phyloP scores from a whole-genome alignment of 2,329 filamentous ascomycete species.

The Nothophoma quercina region DNA sequence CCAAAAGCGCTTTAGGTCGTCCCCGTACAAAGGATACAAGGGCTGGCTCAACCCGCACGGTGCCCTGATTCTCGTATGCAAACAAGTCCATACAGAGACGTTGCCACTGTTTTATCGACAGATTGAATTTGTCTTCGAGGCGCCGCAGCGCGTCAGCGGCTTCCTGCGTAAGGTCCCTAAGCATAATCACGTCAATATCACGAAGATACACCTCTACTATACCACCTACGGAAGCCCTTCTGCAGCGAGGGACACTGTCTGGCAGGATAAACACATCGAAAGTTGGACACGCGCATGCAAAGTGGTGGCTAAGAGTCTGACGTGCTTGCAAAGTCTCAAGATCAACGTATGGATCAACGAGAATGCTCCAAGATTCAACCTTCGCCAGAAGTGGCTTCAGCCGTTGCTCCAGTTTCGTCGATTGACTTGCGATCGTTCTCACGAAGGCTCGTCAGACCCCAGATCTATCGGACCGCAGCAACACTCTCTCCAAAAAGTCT shows the following conservation, averaged over 20 bases:
- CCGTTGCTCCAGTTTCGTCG: slow-evolving; percentile 42
- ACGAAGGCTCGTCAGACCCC: background rate
- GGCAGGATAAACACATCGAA: slow-evolving; percentile 35
- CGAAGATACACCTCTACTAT: slow-evolving; percentile 42
- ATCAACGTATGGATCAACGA: slow-evolving; percentile 32
- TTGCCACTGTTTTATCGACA: slow-evolving; percentile 37
- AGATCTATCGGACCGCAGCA: background rate
- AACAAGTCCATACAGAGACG: slow-evolving; percentile 37
- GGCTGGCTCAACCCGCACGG: slow-evolving; percentile 40
- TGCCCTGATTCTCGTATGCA: slow-evolving; percentile 40
- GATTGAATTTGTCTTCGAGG: slow-evolving; percentile 40
- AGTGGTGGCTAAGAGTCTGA: slow-evolving; percentile 27
- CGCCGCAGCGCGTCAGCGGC: slow-evolving; percentile 32
- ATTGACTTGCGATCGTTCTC: background rate
- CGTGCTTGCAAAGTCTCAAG: slow-evolving; percentile 29
- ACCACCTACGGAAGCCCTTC: slow-evolving; percentile 36
- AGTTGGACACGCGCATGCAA: slow-evolving; percentile 36
- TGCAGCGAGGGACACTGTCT: slow-evolving; percentile 17
- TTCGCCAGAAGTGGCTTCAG: slow-evolving; percentile 34
- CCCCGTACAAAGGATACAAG: no score
- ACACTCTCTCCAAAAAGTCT: slow-evolving; percentile 14
- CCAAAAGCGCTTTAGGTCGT: no score
- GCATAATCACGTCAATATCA: slow-evolving; percentile 29
- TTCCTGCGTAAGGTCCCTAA: slow-evolving; percentile 36
- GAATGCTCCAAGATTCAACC: slow-evolving; percentile 27